Evolutionary conservation across 139 green algal genomes (phyloP), one percentile per base, ranked within the genome.

Genomic region (Tetradesmus lagerheimii): DNA sequence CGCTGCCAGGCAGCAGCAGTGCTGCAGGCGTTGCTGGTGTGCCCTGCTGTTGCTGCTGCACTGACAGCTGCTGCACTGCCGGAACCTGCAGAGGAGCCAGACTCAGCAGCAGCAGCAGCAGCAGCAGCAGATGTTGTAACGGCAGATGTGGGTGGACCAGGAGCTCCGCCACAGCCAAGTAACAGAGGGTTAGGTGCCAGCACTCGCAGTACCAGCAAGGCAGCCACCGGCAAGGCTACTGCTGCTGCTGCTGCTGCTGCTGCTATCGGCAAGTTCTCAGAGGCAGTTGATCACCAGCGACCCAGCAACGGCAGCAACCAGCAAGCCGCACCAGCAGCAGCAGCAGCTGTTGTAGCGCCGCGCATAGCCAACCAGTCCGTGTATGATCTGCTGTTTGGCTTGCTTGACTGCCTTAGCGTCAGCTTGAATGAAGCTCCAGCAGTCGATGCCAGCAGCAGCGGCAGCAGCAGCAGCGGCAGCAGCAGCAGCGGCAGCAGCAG

Each of bases 21-120:
- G 15, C n/a, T 86, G 45, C 80, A 86, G 45, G n/a, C 39, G n/a
- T 20, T 86, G 80, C 31, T 86, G 80, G 45, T 45, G n/a, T 71
- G n/a, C n/a, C 2, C 45, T 45, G 80, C 47, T 74, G 80, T 86
- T 71, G 29, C 45, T 43, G 80, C 80, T 74, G 45, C 80, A 15
- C 66, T 86, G 23, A 71, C 57, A n/a, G 45, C 43, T 75, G 80
- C 80, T 47, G 80, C 80, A 16, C 3, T 86, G 45, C n/a, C 29
- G 1, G 39, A 45, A 4, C 35, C 27, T 35, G 76, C 80, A 86
- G 45, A 41, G 1, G 23, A 47, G 8, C 47, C 12, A 20, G 47
- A 62, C 47, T 23, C 47, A 37, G 79, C 79, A 67, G 41, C 45
- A 45, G 43, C 80, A 74, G 80, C 43, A 35, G 45, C n/a, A 47